Evolutionary conservation across 2,329 filamentous ascomycete species (phyloP).

Genomic region (Lachnum nothofagi): DNA sequence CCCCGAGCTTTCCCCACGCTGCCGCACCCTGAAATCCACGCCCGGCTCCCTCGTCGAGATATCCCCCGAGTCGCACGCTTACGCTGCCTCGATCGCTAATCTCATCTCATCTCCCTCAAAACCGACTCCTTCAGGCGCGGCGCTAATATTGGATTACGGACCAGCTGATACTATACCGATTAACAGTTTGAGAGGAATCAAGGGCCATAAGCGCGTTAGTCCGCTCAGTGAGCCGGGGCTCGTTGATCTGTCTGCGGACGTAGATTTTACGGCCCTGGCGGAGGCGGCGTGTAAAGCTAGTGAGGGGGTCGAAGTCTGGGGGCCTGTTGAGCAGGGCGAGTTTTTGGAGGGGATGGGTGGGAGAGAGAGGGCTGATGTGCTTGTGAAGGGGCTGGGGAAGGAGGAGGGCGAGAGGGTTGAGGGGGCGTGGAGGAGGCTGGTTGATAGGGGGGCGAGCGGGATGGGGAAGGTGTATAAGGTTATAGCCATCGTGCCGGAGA

Average conservation of each 20-base stretch:
- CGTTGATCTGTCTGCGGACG: conserved; percentile 86
- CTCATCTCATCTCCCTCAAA: conserved; percentile 89
- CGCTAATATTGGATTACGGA: conserved; percentile 94
- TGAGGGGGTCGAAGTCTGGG: conserved; percentile 82
- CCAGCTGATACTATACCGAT: conserved; percentile 71
- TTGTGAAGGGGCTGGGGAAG: conserved; percentile 49
- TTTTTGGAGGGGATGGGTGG: conserved; percentile 83
- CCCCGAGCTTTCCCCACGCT: conserved; percentile 74
- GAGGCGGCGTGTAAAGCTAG: conserved; percentile 74
- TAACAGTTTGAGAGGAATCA: conserved; percentile 88
- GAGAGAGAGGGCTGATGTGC: conserved; percentile 64
- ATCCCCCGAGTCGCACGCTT: conserved; percentile 78
- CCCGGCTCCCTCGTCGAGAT: conserved; percentile 76
- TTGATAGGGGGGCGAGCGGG: conserved; percentile 75
- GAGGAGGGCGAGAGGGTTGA: conserved; percentile 59
- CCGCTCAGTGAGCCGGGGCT: conserved; percentile 75
- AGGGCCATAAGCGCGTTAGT: conserved; percentile 67
- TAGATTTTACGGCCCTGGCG: conserved; percentile 84
- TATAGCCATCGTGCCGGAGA: conserved; percentile 82
- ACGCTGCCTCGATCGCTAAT: conserved; percentile 72
- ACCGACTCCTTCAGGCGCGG: conserved; percentile 67
- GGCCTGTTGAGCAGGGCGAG: conserved; percentile 76
- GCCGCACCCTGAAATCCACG: conserved; percentile 64
- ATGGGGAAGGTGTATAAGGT: conserved; percentile 97
- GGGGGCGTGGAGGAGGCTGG: conserved; percentile 70